Conservation (phyloP, 1,284 basidiomycete genomes). For the Cystobasidium pallidum region DNA sequence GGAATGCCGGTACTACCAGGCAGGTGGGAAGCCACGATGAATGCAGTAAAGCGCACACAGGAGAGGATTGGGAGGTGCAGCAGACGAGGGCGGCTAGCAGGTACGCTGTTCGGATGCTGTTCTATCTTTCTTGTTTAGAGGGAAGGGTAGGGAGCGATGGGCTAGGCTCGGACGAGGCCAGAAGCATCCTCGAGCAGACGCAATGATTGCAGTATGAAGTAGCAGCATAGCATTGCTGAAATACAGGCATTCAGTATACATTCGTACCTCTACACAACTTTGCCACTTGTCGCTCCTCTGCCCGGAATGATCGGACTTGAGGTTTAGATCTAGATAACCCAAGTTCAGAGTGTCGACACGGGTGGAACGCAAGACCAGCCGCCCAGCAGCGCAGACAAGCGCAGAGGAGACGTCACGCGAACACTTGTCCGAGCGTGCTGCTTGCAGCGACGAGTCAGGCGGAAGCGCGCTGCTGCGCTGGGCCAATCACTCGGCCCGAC, state of each 20-base stretch:
- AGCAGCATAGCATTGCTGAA: neutral
- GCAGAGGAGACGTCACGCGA: neutral
- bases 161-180: slow-evolving; percentile 1
- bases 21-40: neutral
- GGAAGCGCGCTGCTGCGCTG: neutral
- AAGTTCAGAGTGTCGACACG: neutral
- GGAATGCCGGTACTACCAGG: neutral
- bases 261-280: neutral
- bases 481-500: slow-evolving; percentile 8
- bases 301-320: neutral
- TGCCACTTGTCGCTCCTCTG: slow-evolving; percentile 4
- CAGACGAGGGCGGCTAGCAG: neutral
- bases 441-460: neutral
- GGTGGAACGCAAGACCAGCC: neutral
- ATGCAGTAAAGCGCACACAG: neutral
- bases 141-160: too few species aligned
- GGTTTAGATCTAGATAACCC: too few species aligned
- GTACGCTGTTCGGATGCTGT: neutral
- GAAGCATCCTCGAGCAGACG: neutral
- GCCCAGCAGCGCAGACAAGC: neutral
- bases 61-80: neutral
- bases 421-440: neutral
- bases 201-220: neutral
- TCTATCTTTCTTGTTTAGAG: neutral
- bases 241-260: neutral